Evolutionary conservation across 139 green algal species (phyloP).

Genomic region (Tetratostichococcus sp.): DNA sequence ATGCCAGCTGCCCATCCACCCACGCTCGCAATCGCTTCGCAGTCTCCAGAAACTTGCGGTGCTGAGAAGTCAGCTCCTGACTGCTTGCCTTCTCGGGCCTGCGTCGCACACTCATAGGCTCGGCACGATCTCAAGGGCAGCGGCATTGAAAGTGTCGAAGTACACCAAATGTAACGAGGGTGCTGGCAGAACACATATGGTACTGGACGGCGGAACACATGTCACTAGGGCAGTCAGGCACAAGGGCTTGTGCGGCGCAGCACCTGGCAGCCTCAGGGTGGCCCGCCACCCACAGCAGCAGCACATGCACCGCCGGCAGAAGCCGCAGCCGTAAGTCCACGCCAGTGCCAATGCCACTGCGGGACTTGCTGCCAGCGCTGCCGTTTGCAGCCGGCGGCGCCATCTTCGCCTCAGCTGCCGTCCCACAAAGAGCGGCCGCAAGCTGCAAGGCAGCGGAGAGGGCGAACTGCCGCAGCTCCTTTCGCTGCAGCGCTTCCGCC

Average conservation of each 20-base stretch:
- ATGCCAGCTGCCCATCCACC: neutral
- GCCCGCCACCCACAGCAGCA: constrained; percentile 20
- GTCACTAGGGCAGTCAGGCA: no score
- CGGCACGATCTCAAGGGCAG: no score
- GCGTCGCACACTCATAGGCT: no score
- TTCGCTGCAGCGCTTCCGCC: constrained; percentile 9
- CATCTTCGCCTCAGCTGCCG: neutral
- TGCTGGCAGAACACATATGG: no score
- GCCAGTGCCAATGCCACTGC: no score
- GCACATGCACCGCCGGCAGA: constrained; percentile 12
- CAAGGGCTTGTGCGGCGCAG: no score
- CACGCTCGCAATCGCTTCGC: neutral
- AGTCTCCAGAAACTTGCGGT: no score
- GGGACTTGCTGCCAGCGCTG: neutral
- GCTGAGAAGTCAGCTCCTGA: no score
- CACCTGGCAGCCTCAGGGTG: constrained; percentile 8
- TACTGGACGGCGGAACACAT: no score
- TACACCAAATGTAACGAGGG: no score
- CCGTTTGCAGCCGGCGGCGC: neutral
- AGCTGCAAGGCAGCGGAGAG: neutral
- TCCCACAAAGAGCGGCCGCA: neutral
- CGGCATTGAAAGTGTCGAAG: no score
- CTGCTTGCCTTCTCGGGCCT: no score
- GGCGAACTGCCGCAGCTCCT: constrained; percentile 16
- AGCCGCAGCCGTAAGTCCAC: neutral